phyloP scores from a whole-genome alignment of 1,284 basidiomycete genomes.

The Exsudoporus floridanus region DNA sequence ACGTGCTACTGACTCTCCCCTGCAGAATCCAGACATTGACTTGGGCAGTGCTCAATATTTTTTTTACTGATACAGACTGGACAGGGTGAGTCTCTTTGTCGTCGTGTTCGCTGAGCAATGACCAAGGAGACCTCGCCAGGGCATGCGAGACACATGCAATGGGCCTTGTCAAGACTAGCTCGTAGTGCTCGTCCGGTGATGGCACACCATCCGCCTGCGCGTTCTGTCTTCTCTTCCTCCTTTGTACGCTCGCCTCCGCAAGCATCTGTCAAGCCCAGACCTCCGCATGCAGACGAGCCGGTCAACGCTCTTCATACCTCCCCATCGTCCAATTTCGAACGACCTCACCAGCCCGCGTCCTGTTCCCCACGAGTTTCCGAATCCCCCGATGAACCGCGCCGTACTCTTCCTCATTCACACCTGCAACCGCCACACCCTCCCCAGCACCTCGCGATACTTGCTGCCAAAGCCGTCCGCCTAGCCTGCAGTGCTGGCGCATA shows the following conservation, averaged over 20 bases:
- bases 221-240: conserved; percentile 11
- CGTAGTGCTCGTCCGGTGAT: conserved; percentile 31
- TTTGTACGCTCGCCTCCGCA: conserved; percentile 2
- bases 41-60: background rate
- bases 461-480: conserved; percentile 53
- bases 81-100: conserved; percentile 14
- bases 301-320: background rate
- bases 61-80: background rate
- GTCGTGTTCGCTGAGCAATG: background rate
- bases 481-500: conserved; percentile 45
- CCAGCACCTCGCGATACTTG: conserved; percentile 39
- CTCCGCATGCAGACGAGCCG: background rate
- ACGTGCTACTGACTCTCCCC: conserved; percentile 13
- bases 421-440: conserved; percentile 1
- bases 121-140: conserved; percentile 25
- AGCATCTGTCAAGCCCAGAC: conserved; percentile 4
- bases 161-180: conserved; percentile 51
- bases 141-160: conserved; percentile 64
- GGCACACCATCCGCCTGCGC: background rate
- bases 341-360: background rate
- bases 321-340: background rate
- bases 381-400: background rate
- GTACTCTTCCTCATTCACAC: conserved; percentile 1
- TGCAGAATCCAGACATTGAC: background rate
- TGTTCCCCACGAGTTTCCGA: background rate